Evolutionary conservation across 306 rosid species (phyloP).

Genomic region (Quercus aquifolioides): DNA sequence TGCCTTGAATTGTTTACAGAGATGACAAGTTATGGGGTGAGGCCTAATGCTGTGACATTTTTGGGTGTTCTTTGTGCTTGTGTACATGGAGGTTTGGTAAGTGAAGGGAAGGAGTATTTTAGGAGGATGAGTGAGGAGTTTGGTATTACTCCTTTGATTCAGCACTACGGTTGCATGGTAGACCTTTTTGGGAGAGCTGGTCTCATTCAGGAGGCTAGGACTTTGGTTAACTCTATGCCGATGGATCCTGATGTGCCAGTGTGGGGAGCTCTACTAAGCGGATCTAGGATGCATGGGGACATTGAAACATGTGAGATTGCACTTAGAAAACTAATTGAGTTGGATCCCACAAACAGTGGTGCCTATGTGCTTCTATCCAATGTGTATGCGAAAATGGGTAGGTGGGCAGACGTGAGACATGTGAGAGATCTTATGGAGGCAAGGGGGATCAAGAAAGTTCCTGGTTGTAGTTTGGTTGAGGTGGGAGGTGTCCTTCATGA

Average conservation of each 20-base stretch:
- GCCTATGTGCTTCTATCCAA: slow-evolving; percentile 64
- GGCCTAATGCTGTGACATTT: slow-evolving; percentile 64
- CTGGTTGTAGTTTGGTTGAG: slow-evolving; percentile 65
- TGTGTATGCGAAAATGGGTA: slow-evolving; percentile 51
- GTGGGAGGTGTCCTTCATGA: slow-evolving; percentile 47
- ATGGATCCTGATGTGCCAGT: slow-evolving; percentile 57
- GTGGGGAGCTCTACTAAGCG: slow-evolving; percentile 63
- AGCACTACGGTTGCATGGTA: slow-evolving; percentile 66
- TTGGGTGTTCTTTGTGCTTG: slow-evolving; percentile 64
- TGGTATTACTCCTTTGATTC: slow-evolving; percentile 44
- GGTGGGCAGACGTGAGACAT: slow-evolving; percentile 42
- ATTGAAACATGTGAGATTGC: slow-evolving; percentile 50
- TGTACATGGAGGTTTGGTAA: slow-evolving; percentile 62
- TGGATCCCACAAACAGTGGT: slow-evolving; percentile 57
- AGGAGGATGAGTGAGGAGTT: slow-evolving; percentile 46
- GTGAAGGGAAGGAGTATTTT: slow-evolving; percentile 53
- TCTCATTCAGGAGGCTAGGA: slow-evolving; percentile 41
- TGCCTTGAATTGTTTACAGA: slow-evolving; percentile 38
- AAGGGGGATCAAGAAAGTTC: slow-evolving; percentile 56
- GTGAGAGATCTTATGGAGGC: slow-evolving; percentile 52
- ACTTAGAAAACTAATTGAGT: slow-evolving; percentile 42
- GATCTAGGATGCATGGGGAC: slow-evolving; percentile 56
- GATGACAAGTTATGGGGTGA: slow-evolving; percentile 40
- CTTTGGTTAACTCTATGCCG: slow-evolving; percentile 52
- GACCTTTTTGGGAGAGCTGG: slow-evolving; percentile 59